Conservation (phyloP, 441 rosid genomes). For the Syzygium syzygioides region DNA sequence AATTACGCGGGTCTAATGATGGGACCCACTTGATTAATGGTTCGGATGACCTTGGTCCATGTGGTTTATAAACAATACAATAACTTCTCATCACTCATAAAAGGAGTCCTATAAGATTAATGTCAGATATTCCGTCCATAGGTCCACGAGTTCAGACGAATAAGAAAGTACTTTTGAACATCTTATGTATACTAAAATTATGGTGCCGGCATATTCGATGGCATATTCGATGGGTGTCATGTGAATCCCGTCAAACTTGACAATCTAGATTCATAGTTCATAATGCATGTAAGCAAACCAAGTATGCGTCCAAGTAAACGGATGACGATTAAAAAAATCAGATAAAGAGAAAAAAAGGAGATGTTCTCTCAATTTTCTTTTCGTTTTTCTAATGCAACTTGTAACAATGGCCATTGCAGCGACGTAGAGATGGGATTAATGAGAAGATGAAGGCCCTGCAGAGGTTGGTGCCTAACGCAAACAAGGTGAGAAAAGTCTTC, state of each 20-base stretch:
- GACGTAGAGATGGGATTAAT: conserved; percentile 68
- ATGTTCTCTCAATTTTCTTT: conserved; percentile 12
- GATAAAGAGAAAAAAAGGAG: background rate
- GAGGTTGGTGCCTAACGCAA: conserved; percentile 60
- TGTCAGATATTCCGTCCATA: background rate
- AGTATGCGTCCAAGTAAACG: background rate
- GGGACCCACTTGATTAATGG: background rate
- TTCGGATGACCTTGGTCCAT: background rate
- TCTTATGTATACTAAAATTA: background rate
- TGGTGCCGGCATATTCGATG: background rate
- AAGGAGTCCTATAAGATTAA: background rate
- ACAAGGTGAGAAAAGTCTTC: conserved; percentile 32
- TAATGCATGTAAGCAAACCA: background rate
- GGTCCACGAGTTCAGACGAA: background rate
- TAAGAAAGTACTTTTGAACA: background rate
- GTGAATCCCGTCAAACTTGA: background rate
- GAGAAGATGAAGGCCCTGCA: conserved; percentile 74
- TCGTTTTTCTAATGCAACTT: background rate
- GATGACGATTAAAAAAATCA: background rate
- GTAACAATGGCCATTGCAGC: conserved; percentile 21
- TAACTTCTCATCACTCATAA: background rate
- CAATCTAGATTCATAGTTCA: background rate
- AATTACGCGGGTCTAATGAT: background rate
- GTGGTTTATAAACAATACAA: background rate
- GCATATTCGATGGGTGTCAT: background rate